These are phyloP conservation scores for Malania oleifera DNA, from an alignment of 164 flowering plant genomes.

Conservation along the genomic window DNA sequence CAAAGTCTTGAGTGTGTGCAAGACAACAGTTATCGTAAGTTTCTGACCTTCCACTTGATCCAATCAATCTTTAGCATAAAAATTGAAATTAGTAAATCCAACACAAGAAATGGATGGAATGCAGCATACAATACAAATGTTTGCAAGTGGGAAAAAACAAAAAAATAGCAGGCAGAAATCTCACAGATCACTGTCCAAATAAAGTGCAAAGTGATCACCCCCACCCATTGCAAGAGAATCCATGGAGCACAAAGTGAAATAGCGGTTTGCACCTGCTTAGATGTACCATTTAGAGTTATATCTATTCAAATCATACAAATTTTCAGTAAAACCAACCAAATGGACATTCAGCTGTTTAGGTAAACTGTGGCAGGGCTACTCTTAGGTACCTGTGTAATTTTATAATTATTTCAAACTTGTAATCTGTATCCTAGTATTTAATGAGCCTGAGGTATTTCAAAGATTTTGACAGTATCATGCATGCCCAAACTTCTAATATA, in stretches of 20 bases:
- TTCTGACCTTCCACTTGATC: slow-evolving; percentile 91
- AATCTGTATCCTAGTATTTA: too few relatives aligned
- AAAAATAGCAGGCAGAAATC: slow-evolving; percentile 20
- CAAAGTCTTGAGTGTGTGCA: slow-evolving; percentile 67
- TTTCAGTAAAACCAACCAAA: neutral
- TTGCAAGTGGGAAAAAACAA: neutral
- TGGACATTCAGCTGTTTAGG: neutral
- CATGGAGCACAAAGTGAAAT: slow-evolving; percentile 77
- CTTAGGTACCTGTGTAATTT: too few relatives aligned
- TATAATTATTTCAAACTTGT: too few relatives aligned
- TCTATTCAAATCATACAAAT: neutral
- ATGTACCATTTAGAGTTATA: slow-evolving; percentile 1
- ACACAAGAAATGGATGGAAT: neutral
- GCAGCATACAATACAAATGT: neutral
- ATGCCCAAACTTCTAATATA: too few relatives aligned
- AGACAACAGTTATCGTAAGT: slow-evolving; percentile 95
- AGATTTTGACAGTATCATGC: too few relatives aligned
- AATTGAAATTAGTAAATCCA: neutral
- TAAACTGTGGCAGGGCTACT: neutral
- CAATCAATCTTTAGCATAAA: slow-evolving; percentile 46
- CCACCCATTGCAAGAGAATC: slow-evolving; percentile 93
- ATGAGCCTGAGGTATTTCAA: too few relatives aligned
- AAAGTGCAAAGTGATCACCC: slow-evolving; percentile 94
- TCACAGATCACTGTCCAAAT: slow-evolving; percentile 90
- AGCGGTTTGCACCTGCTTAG: slow-evolving; percentile 79